Percentiles rank a stretch among this genome's conserved stretches.
Conservation (phyloP, 768 basidiomycete species). For the Mycena alexandri region DNA sequence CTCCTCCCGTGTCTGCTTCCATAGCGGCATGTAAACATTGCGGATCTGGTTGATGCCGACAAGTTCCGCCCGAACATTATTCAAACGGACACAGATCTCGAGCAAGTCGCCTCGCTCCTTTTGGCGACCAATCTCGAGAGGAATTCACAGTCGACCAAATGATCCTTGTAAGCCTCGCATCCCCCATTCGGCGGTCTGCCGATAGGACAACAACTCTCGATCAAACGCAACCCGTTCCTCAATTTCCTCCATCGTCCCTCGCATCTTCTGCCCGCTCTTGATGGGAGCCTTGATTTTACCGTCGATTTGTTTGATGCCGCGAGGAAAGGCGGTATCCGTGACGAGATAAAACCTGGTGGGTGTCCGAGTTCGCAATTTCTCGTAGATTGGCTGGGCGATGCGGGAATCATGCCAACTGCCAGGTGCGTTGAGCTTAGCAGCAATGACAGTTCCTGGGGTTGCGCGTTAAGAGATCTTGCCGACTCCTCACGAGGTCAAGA, state of each 20-base stretch:
- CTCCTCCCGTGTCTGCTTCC: neutral
- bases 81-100: neutral
- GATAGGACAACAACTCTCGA: no score
- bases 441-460: neutral
- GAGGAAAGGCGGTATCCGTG: slow-evolving; percentile 52
- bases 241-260: slow-evolving; percentile 8
- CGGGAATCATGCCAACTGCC: slow-evolving; percentile 54
- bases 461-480: neutral
- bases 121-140: neutral
- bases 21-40: slow-evolving; percentile 1
- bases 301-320: slow-evolving; percentile 33
- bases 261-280: slow-evolving; percentile 37
- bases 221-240: neutral
- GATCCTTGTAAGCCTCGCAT: slow-evolving; percentile 48
- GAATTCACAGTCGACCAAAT: neutral
- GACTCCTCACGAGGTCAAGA: no score
- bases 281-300: slow-evolving; percentile 44
- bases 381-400: slow-evolving; percentile 42
- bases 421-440: slow-evolving; percentile 27
- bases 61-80: neutral
- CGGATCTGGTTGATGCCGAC: no score
- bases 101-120: neutral
- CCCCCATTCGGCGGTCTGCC: slow-evolving; percentile 45
- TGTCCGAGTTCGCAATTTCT: slow-evolving; percentile 39
- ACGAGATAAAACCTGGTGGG: slow-evolving; percentile 47